These are phyloP conservation scores for Fusarium stilboides DNA, from an alignment of 2,329 filamentous ascomycete species.

Conservation along the genomic window DNA sequence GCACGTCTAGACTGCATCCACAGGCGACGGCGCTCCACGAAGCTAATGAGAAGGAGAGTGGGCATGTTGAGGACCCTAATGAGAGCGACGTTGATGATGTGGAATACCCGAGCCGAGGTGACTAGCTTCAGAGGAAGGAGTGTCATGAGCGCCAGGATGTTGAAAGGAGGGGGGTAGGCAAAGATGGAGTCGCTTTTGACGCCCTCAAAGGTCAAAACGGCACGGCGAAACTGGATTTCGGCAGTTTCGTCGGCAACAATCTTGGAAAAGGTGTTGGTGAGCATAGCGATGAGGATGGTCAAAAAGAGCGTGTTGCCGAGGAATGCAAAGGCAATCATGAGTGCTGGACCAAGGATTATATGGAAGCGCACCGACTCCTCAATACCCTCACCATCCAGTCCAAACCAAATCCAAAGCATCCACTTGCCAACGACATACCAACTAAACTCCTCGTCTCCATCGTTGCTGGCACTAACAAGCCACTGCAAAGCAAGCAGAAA, in stretches of 20 bases:
- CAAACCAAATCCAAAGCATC: constrained; percentile 88
- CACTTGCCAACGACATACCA: constrained; percentile 77
- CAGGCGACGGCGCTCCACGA: constrained; percentile 74
- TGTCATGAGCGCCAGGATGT: constrained; percentile 74
- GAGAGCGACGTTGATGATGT: constrained; percentile 78
- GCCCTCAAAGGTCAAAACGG: constrained; percentile 80
- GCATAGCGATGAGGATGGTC: constrained; percentile 81
- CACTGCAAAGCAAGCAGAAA: constrained; percentile 79
- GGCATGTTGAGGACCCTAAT: constrained; percentile 76
- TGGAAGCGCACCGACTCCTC: constrained; percentile 72
- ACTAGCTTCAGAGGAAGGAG: constrained; percentile 77
- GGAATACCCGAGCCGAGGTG: constrained; percentile 75
- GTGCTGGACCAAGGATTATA: constrained; percentile 74
- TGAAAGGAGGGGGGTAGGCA: constrained; percentile 79
- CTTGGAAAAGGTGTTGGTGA: constrained; percentile 79
- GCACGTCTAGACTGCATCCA: constrained; percentile 41
- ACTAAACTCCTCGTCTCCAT: constrained; percentile 51
- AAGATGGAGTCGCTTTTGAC: constrained; percentile 82
- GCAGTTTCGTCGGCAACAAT: constrained; percentile 78
- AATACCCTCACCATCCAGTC: constrained; percentile 74
- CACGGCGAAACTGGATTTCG: constrained; percentile 80
- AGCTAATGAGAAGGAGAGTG: constrained; percentile 71
- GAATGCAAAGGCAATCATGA: constrained; percentile 82
- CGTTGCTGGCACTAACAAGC: constrained; percentile 62
- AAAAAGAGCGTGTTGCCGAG: constrained; percentile 82